Base-by-base conservation (phyloP, 305 asterid genomes). In the Coffea humblotiana region DNA sequence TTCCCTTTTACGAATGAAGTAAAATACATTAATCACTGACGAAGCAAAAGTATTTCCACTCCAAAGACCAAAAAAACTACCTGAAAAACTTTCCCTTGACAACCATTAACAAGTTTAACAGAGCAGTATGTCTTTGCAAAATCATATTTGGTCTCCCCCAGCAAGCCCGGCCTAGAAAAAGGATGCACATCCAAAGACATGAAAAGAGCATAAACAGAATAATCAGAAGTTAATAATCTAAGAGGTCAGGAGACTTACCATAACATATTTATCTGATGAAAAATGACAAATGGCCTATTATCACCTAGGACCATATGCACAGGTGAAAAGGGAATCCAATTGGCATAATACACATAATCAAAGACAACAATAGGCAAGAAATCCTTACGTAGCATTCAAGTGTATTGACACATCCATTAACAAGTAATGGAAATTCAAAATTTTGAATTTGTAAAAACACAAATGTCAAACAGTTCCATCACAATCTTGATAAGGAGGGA, bases 401-500 rank as follows among this genome's bases (percentile, higher is more conserved):
- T 32, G 43, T 29, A 71, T 58, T 29, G 61, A 40, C 67, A 40
- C 52, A 56, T 40, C 23, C 23, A 56, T 45, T 56, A 74, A 61
- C 69, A 74, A 74, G 12, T 37, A 40, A 40, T 18, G 61, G 61
- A 18, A 51, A 40, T 27, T 69, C 8, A 40, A 6, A 56, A 8
- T 7, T 29, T 16, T 27, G 25, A 73, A 6, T 16, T 35, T 51
- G 32, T 6, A 60, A 61, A 40, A 61, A 63, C 16, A 76, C 9
- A 43, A 25, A 54, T 3, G 29, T 60, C n/a, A 1, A 76, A 76
- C 29, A 43, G 71, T 45, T n/a, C 65, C 18, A 65, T 60, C 68
- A 80, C 88, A 91, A 95, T 97, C 99, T 95, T 87, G 99, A 93
- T 88, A 95, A 86, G 77, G 98, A 95, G 82, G 99, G 99, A 82